Evolutionary conservation across 495 filamentous ascomycete genomes (phyloP).

Genomic region (Evernia prunastri): DNA sequence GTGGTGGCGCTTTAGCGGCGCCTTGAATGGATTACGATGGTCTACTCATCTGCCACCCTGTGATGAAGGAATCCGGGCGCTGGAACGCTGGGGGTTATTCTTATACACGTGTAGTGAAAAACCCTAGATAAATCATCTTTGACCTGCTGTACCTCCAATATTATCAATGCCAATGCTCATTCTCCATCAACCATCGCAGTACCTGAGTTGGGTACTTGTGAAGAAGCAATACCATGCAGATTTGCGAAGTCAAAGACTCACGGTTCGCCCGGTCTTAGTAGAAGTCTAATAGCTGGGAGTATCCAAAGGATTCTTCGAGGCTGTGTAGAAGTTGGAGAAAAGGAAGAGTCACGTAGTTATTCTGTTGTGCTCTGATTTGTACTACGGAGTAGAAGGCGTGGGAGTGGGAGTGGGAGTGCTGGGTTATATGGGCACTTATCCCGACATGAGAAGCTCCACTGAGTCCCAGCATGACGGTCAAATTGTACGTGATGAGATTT

Average conservation of each 20-base stretch:
- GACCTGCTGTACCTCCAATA: background rate
- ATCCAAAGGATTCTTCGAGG: background rate
- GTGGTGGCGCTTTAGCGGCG: conserved; percentile 8
- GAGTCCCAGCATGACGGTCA: too few relatives aligned
- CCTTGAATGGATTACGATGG: background rate
- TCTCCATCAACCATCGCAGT: background rate
- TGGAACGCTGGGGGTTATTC: conserved; percentile 5
- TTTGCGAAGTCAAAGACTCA: background rate
- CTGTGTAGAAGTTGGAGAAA: conserved; percentile 1
- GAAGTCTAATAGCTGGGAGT: background rate
- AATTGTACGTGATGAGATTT: background rate
- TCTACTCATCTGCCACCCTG: background rate
- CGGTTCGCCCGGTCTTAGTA: background rate
- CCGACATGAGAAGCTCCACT: background rate
- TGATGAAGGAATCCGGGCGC: background rate
- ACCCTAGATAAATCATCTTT: too few relatives aligned
- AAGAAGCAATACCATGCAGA: background rate
- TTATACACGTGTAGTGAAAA: too few relatives aligned
- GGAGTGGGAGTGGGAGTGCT: too few relatives aligned
- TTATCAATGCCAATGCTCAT: background rate
- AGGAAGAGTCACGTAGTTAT: too few relatives aligned
- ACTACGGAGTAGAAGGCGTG: too few relatives aligned
- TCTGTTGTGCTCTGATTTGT: too few relatives aligned
- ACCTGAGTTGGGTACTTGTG: too few relatives aligned
- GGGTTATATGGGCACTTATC: too few relatives aligned